Evolutionary conservation across 805 yeast species (phyloP).

Genomic region (Isabelozyma gotoi): DNA sequence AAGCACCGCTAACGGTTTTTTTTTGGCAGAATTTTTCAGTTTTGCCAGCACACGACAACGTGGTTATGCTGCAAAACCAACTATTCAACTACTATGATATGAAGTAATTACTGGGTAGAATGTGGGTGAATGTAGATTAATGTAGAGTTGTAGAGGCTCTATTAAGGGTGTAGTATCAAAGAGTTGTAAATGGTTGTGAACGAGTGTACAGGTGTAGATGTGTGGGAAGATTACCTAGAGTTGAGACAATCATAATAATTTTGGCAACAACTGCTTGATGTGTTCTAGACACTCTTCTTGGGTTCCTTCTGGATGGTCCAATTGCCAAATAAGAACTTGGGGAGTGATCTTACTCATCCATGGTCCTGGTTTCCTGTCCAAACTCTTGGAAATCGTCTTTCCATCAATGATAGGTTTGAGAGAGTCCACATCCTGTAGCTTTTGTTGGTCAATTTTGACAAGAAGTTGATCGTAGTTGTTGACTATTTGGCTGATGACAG

Average conservation of each 20-base stretch:
- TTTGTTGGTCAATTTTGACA: slow-evolving; percentile 24
- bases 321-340: slow-evolving; percentile 67
- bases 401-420: slow-evolving; percentile 77
- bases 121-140: too few relatives aligned
- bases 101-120: too few relatives aligned
- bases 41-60: background rate
- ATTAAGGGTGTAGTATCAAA: too few relatives aligned
- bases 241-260: slow-evolving; percentile 7
- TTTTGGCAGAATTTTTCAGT: background rate
- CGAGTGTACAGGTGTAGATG: background rate
- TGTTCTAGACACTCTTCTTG: slow-evolving; percentile 56
- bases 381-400: slow-evolving; percentile 52
- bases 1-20: background rate
- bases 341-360: slow-evolving; percentile 70
- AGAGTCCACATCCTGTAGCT: slow-evolving; percentile 43
- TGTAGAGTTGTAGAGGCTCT: background rate
- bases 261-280: slow-evolving; percentile 21
- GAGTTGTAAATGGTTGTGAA: background rate
- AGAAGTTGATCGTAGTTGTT: slow-evolving; percentile 32
- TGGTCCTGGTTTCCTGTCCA: slow-evolving; percentile 75
- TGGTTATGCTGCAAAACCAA: background rate
- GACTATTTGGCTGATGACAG: slow-evolving; percentile 6
- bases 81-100: too few relatives aligned
- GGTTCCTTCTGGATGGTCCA: slow-evolving; percentile 62
- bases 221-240: background rate